Base-by-base conservation (phyloP, 176 grass and related monocot species). In the Pontederia paniculata region DNA sequence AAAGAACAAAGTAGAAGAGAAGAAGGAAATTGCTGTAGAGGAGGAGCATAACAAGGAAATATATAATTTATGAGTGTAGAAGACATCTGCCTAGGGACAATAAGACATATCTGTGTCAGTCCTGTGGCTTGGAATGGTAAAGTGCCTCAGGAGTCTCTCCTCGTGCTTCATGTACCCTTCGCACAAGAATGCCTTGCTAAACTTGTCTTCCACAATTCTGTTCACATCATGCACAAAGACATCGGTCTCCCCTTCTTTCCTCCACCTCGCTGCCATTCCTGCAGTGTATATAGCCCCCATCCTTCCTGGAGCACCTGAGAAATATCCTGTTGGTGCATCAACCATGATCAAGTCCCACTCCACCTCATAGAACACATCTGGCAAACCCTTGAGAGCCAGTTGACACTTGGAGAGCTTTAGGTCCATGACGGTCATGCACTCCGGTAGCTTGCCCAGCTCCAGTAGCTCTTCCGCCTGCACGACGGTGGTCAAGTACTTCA, bases 281-380 rank as follows among this genome's bases (percentile, higher is more conserved):
- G 63, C 63, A 14, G 63, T 66, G 25, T 53, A 66, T 41, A 66
- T 66, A 10, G 48, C 63, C 48, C 15, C 46, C 63, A 66, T 66
- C 49, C 63, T 66, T 22, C 63, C 63, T 2, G 63, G 63, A 9
- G 63, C 63, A 16, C n/a, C 49, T 13, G 48, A 25, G 63, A 41
- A n/a, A 28, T 19, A 66, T 49, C 63, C 63, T 8, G 63, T 66
- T n/a, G 63, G 63, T 28, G 49, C 63, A 28, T 52, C 63, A 25
- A 66, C 63, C 63, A 66, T 66, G 63, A 66, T 66, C 63, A 66
- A n/a, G 25, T 66, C 63, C 63, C 63, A 66, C 28, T 66, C 25
- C 63, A 52, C 63, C 48, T 66, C 63, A 48, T 66, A 53, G 21
- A 66, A 23, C 63, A 9, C 63, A 5, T 10, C 7, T 5, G 63